A percentile compares a stretch with the other conserved stretches of the same genome.
Conservation (phyloP, 192 early-diverging fungal species). For the Backusella luteola region DNA sequence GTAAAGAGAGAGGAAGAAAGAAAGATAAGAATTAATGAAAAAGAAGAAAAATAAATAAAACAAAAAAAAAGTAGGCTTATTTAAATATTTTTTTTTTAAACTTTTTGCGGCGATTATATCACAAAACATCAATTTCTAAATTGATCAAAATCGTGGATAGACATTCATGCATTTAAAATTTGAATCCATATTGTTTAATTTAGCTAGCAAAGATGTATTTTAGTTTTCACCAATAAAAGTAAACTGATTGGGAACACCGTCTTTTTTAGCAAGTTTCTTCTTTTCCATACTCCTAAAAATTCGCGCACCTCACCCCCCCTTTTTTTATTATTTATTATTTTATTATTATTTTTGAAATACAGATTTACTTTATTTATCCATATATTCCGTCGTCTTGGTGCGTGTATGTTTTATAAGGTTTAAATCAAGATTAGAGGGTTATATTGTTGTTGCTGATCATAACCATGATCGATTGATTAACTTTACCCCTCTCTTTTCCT, state of each 20-base stretch:
- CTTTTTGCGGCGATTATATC: conserved; percentile 7
- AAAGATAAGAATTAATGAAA: background rate
- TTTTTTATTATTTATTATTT: background rate
- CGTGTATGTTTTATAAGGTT: background rate
- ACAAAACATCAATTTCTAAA: conserved; percentile 8
- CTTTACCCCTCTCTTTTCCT: background rate
- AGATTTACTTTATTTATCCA: conserved; percentile 3
- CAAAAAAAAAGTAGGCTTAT: conserved; percentile 1
- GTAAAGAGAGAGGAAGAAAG: background rate
- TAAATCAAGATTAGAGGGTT: background rate
- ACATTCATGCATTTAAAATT: conserved; percentile 1
- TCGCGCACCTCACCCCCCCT: background rate
- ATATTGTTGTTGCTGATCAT: background rate
- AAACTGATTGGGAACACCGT: background rate
- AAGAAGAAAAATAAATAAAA: background rate
- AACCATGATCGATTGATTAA: background rate
- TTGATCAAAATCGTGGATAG: background rate
- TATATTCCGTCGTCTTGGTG: background rate
- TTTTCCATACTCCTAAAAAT: background rate
- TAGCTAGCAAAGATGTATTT: background rate
- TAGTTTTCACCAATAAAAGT: conserved; percentile 2
- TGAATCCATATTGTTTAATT: background rate
- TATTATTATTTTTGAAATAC: background rate
- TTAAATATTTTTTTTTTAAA: conserved; percentile 1
- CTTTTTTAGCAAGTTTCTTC: background rate